Conservation (phyloP, 192 early-diverging fungal species). For the Coemansia sp. region DNA sequence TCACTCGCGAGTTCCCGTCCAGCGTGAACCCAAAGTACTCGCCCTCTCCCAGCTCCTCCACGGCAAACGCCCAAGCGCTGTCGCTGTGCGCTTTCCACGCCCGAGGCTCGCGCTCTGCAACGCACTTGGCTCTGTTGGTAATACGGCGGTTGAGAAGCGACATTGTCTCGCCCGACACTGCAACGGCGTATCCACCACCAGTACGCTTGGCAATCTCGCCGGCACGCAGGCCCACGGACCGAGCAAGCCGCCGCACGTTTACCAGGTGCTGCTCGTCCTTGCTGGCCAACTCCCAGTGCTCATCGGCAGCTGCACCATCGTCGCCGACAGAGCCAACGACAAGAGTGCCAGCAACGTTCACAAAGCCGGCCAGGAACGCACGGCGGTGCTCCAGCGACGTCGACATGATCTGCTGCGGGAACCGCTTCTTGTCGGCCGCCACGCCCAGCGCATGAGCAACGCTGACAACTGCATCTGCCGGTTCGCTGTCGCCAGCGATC, state of each 20-base stretch:
- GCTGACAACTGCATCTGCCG: neutral
- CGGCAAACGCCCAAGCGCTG: slow-evolving; percentile 35
- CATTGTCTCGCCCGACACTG: slow-evolving; percentile 20
- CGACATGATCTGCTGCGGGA: slow-evolving; percentile 30
- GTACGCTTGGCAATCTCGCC: slow-evolving; percentile 7
- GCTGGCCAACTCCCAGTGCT: slow-evolving; percentile 12
- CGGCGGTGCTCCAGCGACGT: slow-evolving; percentile 18
- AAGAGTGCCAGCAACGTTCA: slow-evolving; percentile 12
- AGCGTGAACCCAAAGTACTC: slow-evolving; percentile 55
- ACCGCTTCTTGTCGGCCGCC: neutral
- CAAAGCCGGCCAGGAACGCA: slow-evolving; percentile 34
- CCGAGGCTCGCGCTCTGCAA: neutral
- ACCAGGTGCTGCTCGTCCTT: slow-evolving; percentile 2
- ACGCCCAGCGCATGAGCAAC: slow-evolving; percentile 1
- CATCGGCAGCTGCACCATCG: neutral
- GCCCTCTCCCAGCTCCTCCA: slow-evolving; percentile 30
- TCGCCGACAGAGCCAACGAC: neutral
- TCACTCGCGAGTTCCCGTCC: slow-evolving; percentile 52
- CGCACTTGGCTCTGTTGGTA: slow-evolving; percentile 6
- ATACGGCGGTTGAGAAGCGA: too few species aligned
- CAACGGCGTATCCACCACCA: neutral
- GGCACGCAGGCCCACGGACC: slow-evolving; percentile 26
- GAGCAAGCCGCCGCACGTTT: slow-evolving; percentile 19
- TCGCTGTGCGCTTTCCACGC: neutral
- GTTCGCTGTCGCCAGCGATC: slow-evolving; percentile 9